Evolutionary conservation across 345 rosid species (phyloP).

Genomic region (Euphorbia lathyris): DNA sequence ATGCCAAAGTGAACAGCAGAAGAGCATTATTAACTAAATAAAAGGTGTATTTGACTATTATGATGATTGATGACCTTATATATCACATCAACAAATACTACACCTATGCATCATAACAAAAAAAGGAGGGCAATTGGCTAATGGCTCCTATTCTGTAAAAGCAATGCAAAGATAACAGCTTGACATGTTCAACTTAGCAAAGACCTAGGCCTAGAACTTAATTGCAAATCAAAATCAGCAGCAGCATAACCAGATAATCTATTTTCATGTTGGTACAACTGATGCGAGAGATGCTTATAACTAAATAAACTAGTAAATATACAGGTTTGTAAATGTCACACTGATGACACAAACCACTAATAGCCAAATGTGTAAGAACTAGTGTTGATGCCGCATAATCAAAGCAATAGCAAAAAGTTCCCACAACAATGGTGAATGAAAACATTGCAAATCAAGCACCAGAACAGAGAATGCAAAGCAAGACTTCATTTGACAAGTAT

Average conservation of each 20-base stretch:
- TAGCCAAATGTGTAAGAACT: not conserved
- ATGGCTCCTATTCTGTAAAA: too few relatives aligned
- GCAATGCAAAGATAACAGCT: too few relatives aligned
- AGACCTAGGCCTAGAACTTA: not conserved
- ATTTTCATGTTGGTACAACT: not conserved
- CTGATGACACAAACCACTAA: not conserved
- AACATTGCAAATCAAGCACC: not conserved
- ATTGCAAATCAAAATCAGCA: not conserved
- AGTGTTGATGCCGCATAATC: not conserved
- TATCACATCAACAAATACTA: not conserved
- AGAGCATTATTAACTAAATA: not conserved
- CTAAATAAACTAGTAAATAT: not conserved
- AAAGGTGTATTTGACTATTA: not conserved
- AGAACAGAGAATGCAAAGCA: not conserved
- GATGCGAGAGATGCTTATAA: not conserved
- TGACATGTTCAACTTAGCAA: too few relatives aligned
- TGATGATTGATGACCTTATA: not conserved
- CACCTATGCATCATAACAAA: not conserved
- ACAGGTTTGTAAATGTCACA: not conserved
- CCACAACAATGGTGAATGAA: not conserved
- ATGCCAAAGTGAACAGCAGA: conserved; percentile 11
- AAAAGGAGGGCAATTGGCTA: too few relatives aligned
- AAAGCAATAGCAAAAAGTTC: not conserved
- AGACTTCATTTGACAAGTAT: not conserved
- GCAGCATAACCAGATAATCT: not conserved